Base-by-base conservation (phyloP, 352 stramenopile species). In the Phytophthora constricta region DNA sequence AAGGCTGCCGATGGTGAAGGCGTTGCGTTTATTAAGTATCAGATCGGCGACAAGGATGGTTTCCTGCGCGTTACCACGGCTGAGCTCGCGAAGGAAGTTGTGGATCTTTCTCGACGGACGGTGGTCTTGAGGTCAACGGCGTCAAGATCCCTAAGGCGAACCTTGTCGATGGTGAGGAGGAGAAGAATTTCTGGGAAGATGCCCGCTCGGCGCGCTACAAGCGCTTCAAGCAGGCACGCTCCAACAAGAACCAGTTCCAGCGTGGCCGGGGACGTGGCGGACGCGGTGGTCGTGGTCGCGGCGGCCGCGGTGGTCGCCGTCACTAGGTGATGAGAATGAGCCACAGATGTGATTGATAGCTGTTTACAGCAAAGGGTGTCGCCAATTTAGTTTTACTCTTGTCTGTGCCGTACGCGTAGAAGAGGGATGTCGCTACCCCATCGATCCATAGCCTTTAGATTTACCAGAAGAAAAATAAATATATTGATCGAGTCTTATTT, bases 11-110 rank as follows among this genome's bases (percentile, higher is more conserved):
- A 90, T 10, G 83, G 84, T 23, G 68, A 80, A 10, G 82, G 83
- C 41, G 81, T 96, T 26, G 88, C 86, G 8, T 95, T 91, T 65
- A 95, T 95, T 72, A 82, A 95, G 77, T 95, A 95, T 70, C 87
- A 94, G 66, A 83, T 94, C 48, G 81, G 82, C 28, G 82, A 86
- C 55, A 81, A 86, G 65, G 87, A 79, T 65, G 87, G 84, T 37
- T 76, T 80, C 61, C 55, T 95, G 45, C 87, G 85, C 51, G 72
- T 93, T 37, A 87, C 83, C 14, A 79, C 55, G 27, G 72, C 84
- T 20, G 82, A 81, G 4, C 79, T 84, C 19, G 86, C 86, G 5
- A 74, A 85, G 54, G 81, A 95, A 17, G 77, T 93, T 22, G 80
- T 92, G 1, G 72, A 51, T 42, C 65, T 95, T 82, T 95, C 62